Base-by-base conservation (phyloP, 371 early-diverging fungal species). In the Chytridium lagenaria region DNA sequence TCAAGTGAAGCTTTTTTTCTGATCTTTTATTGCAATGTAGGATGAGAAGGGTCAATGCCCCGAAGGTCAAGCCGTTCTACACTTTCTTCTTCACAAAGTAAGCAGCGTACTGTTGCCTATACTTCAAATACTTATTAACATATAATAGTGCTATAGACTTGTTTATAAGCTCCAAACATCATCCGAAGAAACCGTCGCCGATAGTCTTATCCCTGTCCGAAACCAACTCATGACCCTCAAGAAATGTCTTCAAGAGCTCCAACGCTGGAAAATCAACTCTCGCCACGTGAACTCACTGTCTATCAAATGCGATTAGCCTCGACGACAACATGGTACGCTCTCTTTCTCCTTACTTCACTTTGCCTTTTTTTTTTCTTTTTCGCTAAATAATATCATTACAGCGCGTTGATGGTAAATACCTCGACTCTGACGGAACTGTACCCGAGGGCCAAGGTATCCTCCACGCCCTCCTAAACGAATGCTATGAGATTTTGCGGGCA, bases 281-380 rank as follows among this genome's bases (percentile, higher is more conserved):
- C 81, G 84, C 88, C 88, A 22, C 87, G 91, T 39, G 96, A 95
- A 73, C 81, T 95, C 61, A 92, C 92, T 77, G 94, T 94, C 37
- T 95, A 93, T 80, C 95, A 95, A 82, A 89, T 95, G 88, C 93
- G 93, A 71, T 81, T 95, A 63, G 89, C 92, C 0, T 88, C 89
- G 61, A 89, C 78, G 77, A 81, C 55, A 59, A 67, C 51, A 36
- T 50, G 67, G 71, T 70, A 5, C 3, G 66, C 69, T 7, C 30
- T 23, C 1, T 28, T 31, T 16, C 16, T n/a, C 10, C n/a, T 12
- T 63, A 23, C 34, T 23, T 26, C 40, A 59, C 36, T 69, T 68
- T 31, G 12, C 10, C n/a, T 31, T 19, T 16, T 10, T 10, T 50
- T 50, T 1, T 49, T 15, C 36, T n/a, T 39, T 28, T 22, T 49